Evolutionary conservation across 1,284 basidiomycete genomes (phyloP), one percentile per base, ranked within the genome.

Genomic region (Ustilago trichophora): DNA sequence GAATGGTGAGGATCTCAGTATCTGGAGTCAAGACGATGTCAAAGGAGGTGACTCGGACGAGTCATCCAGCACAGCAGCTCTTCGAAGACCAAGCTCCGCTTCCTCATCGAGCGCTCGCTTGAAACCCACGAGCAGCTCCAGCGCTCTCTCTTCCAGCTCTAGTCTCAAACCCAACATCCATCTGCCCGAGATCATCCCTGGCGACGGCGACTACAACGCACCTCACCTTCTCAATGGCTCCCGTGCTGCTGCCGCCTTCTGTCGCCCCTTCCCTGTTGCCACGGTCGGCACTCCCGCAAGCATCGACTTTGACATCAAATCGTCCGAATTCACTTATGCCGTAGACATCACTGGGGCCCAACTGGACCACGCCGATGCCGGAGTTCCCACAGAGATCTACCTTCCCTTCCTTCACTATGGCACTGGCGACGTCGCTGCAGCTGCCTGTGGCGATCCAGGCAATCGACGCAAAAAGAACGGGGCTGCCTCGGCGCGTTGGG

Each of bases 1-100:
- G 94, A 94, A 98, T 80, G 88, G 92, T 82, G 95, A 98, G 83
- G 95, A 98, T 83, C 83, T 98, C 54, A 93, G 91, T 50, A 60
- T 84, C 62, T 98, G 91, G 92, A 90, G 89, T 71, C 71, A 80
- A 3, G 92, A 95, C 76, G 94, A 95, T 78, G 71, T 83, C 78
- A 72, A 81, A 72, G 81, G 76, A 5, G 40, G 34, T 19, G 64
- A 60, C 15, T n/a, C 47, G 4, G 54, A 50, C 15, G 22, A 15
- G n/a, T 19, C 36, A 0, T 40, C 47, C 9, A n/a, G 25, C 7
- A 21, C 31, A 2, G 21, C 44, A 8, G 18, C 16, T 13, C 25
- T 27, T 6, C 16, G 24, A 6, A 38, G 15, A 24, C 16, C 34
- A 18, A 50, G 34, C n/a, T 19, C 44, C 34, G 21, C 51, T 1